Evolutionary conservation across 768 basidiomycete genomes (phyloP), one percentile per base, ranked within the genome.

Genomic region (Paxillus involutus): DNA sequence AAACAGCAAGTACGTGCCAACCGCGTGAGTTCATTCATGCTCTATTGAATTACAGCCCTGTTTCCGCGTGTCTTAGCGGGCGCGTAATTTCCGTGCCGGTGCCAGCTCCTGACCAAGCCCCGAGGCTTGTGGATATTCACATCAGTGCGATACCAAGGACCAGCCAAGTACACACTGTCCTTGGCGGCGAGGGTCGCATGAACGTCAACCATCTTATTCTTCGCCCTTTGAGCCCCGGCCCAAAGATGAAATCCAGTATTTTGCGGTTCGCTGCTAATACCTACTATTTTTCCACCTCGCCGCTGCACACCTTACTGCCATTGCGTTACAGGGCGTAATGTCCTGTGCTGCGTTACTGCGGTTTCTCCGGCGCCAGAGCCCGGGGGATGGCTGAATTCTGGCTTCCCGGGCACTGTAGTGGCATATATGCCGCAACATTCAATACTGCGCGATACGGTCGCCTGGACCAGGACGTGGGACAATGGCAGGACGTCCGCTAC

Each of bases 41-140:
- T 32, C 41, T 44, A 55, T 51, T 61, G 51, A 33, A 57, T 52
- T 60, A 46, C 62, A 52, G 53, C 55, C 57, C 65, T 61, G 57
- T 56, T 59, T 52, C 62, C 57, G 62, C 64, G 41, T 65, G 65
- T 53, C 51, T 36, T 2, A 9, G 21, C 24, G 43, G 56, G 36
- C 62, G 59, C 51, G 64, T 62, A 50, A 56, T 44, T 44, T 58
- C 62, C 64, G 53, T 21, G 55, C 52, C 36, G 42, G 56, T 26
- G 26, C 26, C 26, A 26, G 21, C 51, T 55, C 37, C 49, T 39
- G 44, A 44, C 37, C 44, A 45, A 26, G 35, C 43, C 45, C 39
- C 24, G 12, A 44, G 26, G 46, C 50, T 41, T 19, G 35, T 26
- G 39, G 40, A 32, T 21, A 24, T n/a, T 35, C 44, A 19, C 6